These are phyloP conservation scores for Hypericum perforatum DNA, from an alignment of 345 rosid species.

Conservation along the genomic window DNA sequence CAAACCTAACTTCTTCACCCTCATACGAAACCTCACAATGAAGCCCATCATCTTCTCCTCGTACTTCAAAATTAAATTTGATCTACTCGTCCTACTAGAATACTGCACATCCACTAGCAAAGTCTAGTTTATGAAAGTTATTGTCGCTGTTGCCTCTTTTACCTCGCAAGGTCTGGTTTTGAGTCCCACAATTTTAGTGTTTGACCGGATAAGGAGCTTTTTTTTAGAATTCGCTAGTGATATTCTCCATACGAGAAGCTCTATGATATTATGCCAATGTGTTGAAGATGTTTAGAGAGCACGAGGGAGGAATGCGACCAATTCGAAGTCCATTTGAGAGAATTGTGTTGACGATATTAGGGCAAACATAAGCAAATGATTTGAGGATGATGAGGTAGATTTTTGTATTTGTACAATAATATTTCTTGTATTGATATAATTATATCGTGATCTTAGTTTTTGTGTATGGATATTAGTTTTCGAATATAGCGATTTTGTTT, in stretches of 20 bases:
- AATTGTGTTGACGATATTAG: constrained; percentile 23
- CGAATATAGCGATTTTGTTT: too few species aligned
- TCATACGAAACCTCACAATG: constrained; percentile 21
- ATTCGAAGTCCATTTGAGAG: constrained; percentile 13
- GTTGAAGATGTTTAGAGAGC: constrained; percentile 19
- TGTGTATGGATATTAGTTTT: too few species aligned
- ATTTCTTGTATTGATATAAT: too few species aligned
- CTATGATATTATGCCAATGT: constrained; percentile 23
- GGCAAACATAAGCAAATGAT: too few species aligned
- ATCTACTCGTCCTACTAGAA: constrained; percentile 13
- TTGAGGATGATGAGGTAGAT: too few species aligned
- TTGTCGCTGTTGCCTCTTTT: too few species aligned
- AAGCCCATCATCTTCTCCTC: constrained; percentile 19
- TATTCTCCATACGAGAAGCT: constrained; percentile 21
- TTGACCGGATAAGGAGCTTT: constrained; percentile 59
- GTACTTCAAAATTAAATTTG: constrained; percentile 13
- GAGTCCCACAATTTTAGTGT: constrained; percentile 34
- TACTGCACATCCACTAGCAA: constrained; percentile 9
- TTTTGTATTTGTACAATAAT: too few species aligned
- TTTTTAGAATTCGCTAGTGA: constrained; percentile 26
- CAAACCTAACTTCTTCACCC: too few species aligned
- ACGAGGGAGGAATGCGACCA: neutral
- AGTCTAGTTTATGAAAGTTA: constrained; percentile 9
- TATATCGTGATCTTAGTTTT: too few species aligned
- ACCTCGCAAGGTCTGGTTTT: neutral